Percentiles rank a stretch among this genome's conserved stretches.
phyloP scores from a whole-genome alignment of 164 flowering plant genomes.

The Cinnamomum micranthum region DNA sequence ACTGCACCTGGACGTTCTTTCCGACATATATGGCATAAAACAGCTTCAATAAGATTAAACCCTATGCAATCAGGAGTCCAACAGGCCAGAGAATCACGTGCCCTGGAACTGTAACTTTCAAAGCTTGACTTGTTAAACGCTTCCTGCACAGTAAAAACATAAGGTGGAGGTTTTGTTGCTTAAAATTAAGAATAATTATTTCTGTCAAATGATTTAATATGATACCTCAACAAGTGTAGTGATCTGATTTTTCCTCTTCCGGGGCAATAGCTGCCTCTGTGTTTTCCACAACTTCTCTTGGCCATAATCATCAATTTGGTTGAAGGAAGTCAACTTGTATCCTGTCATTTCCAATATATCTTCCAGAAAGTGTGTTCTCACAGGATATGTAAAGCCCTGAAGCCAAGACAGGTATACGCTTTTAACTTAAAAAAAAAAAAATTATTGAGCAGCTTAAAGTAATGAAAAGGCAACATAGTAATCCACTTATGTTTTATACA shows the following conservation, averaged over 20 bases:
- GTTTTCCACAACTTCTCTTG: conserved; percentile 98
- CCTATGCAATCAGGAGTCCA: conserved; percentile 97
- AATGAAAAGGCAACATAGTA: not conserved
- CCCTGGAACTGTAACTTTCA: conserved; percentile 72
- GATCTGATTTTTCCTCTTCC: conserved; percentile 89
- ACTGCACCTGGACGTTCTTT: conserved; percentile 96
- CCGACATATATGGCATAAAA: conserved; percentile 90
- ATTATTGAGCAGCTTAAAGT: not conserved
- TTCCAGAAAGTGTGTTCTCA: conserved; percentile 81
- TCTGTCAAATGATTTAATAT: not conserved
- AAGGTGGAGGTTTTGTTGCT: not conserved
- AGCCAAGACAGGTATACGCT: conserved; percentile 1
- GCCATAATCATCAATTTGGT: conserved; percentile 98
- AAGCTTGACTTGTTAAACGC: conserved; percentile 78
- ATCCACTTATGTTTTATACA: not conserved
- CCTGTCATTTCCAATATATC: conserved; percentile 90
- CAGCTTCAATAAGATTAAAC: conserved; percentile 97
- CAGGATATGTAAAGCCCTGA: conserved; percentile 94
- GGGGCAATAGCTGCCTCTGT: conserved; percentile 74
- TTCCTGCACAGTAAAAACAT: conserved; percentile 48
- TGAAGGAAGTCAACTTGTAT: conserved; percentile 83
- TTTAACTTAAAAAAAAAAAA: conserved; percentile 8
- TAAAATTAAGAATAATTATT: not conserved
- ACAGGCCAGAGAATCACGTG: conserved; percentile 82
- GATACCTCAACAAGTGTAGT: conserved; percentile 91